Conservation (phyloP, 2,329 filamentous ascomycete genomes). For the Neurospora crassa region DNA sequence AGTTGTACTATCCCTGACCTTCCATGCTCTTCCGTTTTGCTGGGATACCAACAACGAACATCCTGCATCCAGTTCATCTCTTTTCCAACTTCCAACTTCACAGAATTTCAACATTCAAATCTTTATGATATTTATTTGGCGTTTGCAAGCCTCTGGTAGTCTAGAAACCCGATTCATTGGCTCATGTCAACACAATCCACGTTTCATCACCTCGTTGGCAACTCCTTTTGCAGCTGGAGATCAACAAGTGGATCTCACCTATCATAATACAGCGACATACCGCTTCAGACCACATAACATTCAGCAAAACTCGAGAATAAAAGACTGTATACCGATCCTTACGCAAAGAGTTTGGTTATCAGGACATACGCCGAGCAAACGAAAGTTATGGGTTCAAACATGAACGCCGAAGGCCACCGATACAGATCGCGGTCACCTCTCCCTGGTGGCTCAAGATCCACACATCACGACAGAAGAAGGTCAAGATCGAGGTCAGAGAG, state of each 20-base stretch:
- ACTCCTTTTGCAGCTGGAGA: not conserved
- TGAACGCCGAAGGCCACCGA: not conserved
- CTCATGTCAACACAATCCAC: not conserved
- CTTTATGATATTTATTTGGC: not conserved
- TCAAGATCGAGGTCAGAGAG: not conserved
- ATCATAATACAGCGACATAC: not conserved
- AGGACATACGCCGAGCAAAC: not conserved
- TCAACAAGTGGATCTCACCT: not conserved
- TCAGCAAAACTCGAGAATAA: not conserved
- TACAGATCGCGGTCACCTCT: not conserved
- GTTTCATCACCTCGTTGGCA: not conserved
- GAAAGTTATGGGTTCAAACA: not conserved
- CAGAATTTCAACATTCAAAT: not conserved
- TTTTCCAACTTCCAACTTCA: not conserved
- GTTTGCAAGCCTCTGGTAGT: rapidly evolving
- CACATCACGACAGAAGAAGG: not conserved
- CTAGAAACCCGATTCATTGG: not conserved
- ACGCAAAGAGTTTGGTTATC: too few species aligned
- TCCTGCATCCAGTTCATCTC: not conserved
- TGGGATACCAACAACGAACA: not conserved
- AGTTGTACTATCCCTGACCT: not conserved
- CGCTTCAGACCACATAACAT: not conserved
- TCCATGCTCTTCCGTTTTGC: not conserved
- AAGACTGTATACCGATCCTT: too few species aligned
- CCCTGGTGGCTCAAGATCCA: not conserved